These are phyloP conservation scores for Chamaecrista fasciculata DNA, from an alignment of 306 rosid species.

Conservation along the genomic window DNA sequence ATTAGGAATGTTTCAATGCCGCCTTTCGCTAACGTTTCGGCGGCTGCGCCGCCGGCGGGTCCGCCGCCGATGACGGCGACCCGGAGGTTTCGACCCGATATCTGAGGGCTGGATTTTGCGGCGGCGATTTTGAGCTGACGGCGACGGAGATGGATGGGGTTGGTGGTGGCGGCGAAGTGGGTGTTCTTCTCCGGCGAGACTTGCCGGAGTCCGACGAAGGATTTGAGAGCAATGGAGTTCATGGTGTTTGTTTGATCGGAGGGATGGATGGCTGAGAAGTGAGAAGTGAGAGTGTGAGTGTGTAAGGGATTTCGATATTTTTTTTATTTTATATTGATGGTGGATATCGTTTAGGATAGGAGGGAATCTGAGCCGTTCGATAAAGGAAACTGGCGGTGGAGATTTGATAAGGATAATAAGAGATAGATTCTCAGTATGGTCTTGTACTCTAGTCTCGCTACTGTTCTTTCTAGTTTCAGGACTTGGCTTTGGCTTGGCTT, in stretches of 20 bases:
- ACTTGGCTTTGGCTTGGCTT: background rate
- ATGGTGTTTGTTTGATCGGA: conserved; percentile 33
- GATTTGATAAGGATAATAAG: conserved; percentile 52
- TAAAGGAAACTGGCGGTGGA: conserved; percentile 24
- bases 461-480: background rate
- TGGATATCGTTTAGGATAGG: conserved; percentile 69
- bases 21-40: conserved; percentile 76
- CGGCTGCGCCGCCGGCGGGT: conserved; percentile 83
- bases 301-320: background rate
- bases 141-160: conserved; percentile 30
- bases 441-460: background rate
- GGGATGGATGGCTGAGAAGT: background rate
- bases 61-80: conserved; percentile 92
- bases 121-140: conserved; percentile 52
- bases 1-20: conserved; percentile 83
- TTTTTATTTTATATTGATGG: background rate
- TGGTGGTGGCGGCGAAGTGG: conserved; percentile 35
- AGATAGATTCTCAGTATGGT: conserved; percentile 40
- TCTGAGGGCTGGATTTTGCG: conserved; percentile 59
- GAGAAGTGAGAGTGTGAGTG: background rate
- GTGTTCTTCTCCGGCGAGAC: conserved; percentile 55
- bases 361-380: conserved; percentile 44
- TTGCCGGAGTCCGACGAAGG: conserved; percentile 90
- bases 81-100: conserved; percentile 73
- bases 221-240: conserved; percentile 75